A percentile compares a stretch with the other conserved stretches of the same genome.
These are phyloP conservation scores for Fusarium lateritium DNA, from an alignment of 2,329 filamentous ascomycete species.

Conservation along the genomic window DNA sequence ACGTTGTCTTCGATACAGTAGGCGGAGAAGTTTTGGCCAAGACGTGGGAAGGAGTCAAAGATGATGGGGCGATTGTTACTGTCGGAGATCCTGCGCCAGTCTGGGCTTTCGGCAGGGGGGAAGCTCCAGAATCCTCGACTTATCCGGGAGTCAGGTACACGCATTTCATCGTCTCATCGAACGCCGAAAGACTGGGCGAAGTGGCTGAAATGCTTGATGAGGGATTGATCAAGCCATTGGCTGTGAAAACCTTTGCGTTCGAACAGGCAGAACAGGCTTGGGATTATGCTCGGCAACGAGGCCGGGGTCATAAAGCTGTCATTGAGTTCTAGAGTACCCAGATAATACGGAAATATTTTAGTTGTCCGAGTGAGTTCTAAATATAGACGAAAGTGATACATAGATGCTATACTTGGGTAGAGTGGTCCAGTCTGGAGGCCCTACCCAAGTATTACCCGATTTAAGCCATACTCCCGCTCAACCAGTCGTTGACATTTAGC, in stretches of 20 bases:
- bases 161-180: slow-evolving; percentile 47
- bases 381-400: too few relatives aligned
- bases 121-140: slow-evolving; percentile 32
- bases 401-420: too few relatives aligned
- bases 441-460: too few relatives aligned
- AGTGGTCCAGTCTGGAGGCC: too few relatives aligned
- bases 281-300: slow-evolving; percentile 13
- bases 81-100: slow-evolving; percentile 54
- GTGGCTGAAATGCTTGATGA: slow-evolving; percentile 1
- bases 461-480: background rate
- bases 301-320: slow-evolving; percentile 6
- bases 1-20: slow-evolving; percentile 28
- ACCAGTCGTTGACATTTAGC: slow-evolving; percentile 1
- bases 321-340: slow-evolving; percentile 9
- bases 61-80: slow-evolving; percentile 52
- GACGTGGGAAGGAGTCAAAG: slow-evolving; percentile 51
- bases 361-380: too few relatives aligned
- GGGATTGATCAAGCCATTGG: slow-evolving; percentile 8
- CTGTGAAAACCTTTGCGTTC: slow-evolving; percentile 9
- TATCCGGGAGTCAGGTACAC: slow-evolving; percentile 45
- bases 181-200: background rate
- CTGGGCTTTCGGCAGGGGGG: slow-evolving; percentile 50
- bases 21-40: slow-evolving; percentile 40
- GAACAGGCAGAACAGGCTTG: slow-evolving; percentile 11
- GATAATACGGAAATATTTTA: too few relatives aligned